Evolutionary conservation across 2,329 filamentous ascomycete species (phyloP).

Genomic region (Aspergillus transmontanensis): DNA sequence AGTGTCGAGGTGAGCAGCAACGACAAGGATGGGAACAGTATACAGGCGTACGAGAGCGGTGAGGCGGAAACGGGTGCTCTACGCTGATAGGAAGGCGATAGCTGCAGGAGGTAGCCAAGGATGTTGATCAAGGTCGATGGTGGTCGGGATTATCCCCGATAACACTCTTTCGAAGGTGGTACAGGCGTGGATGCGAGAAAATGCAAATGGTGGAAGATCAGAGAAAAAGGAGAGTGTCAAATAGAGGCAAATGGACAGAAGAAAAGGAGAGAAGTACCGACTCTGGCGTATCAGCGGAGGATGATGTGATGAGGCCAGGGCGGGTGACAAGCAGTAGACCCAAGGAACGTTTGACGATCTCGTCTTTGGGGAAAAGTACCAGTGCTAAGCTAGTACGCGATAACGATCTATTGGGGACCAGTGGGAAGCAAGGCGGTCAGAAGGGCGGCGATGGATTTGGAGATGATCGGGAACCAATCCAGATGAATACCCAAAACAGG

Average conservation of each 20-base stretch:
- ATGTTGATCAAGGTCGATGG: conserved; percentile 9
- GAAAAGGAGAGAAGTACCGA: neutral
- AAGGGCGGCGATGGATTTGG: conserved; percentile 27
- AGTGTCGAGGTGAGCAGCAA: neutral
- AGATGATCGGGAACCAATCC: conserved; percentile 5
- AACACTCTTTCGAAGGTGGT: neutral
- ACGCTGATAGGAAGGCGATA: conserved; percentile 13
- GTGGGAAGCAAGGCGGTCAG: conserved; percentile 33
- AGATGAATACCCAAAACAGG: neutral
- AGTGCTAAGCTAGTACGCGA: conserved; percentile 27
- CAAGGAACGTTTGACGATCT: conserved; percentile 27
- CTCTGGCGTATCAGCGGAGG: conserved; percentile 12
- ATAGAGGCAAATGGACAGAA: neutral
- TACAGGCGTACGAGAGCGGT: conserved; percentile 21
- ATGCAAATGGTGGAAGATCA: neutral
- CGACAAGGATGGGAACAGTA: conserved; percentile 1
- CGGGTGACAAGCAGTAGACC: conserved; percentile 25
- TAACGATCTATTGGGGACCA: conserved; percentile 31
- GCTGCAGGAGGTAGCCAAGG: conserved; percentile 10
- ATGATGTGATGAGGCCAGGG: conserved; percentile 34
- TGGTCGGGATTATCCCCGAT: conserved; percentile 3
- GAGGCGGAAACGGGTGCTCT: conserved; percentile 19
- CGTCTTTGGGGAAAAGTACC: conserved; percentile 15
- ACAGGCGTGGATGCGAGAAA: neutral
- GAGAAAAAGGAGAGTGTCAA: neutral